A percentile compares a stretch with the other conserved stretches of the same genome.
phyloP scores from a whole-genome alignment of 441 rosid genomes.

The Daphne laureola region DNA sequence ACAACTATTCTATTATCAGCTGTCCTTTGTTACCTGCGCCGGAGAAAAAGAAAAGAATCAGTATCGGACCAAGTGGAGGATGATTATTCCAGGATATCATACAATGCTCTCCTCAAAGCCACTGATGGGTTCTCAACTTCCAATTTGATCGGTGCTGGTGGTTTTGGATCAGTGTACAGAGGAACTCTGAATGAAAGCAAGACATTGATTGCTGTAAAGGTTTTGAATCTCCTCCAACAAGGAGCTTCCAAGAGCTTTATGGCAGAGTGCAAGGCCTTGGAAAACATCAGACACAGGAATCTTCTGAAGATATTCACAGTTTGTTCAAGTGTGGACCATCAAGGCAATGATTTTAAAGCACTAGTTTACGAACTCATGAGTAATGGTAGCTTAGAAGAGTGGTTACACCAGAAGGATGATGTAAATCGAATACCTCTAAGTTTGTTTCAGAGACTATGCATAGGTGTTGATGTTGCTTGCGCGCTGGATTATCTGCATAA shows the following conservation, averaged over 20 bases:
- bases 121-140: slow-evolving; percentile 25
- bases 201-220: slow-evolving; percentile 27
- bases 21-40: too few species aligned
- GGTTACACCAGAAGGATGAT: slow-evolving; percentile 23
- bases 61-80: too few species aligned
- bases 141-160: slow-evolving; percentile 29
- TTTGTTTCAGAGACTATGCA: slow-evolving; percentile 28
- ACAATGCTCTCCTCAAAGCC: slow-evolving; percentile 30
- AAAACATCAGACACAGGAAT: slow-evolving; percentile 35
- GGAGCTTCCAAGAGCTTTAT: slow-evolving; percentile 34
- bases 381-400: slow-evolving; percentile 33
- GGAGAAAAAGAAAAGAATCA: too few species aligned
- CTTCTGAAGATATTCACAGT: slow-evolving; percentile 32
- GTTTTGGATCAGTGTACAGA: slow-evolving; percentile 28
- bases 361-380: slow-evolving; percentile 33
- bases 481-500: slow-evolving; percentile 44
- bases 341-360: slow-evolving; percentile 22
- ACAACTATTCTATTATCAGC: too few species aligned
- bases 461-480: slow-evolving; percentile 35
- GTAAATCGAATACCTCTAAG: slow-evolving; percentile 21
- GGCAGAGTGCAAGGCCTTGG: slow-evolving; percentile 34
- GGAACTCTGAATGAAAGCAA: slow-evolving; percentile 31
- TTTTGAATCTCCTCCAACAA: slow-evolving; percentile 26
- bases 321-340: slow-evolving; percentile 24
- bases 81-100: neutral